These are phyloP conservation scores for Nematodospora valgi DNA, from an alignment of 805 yeast genomes.

Conservation along the genomic window DNA sequence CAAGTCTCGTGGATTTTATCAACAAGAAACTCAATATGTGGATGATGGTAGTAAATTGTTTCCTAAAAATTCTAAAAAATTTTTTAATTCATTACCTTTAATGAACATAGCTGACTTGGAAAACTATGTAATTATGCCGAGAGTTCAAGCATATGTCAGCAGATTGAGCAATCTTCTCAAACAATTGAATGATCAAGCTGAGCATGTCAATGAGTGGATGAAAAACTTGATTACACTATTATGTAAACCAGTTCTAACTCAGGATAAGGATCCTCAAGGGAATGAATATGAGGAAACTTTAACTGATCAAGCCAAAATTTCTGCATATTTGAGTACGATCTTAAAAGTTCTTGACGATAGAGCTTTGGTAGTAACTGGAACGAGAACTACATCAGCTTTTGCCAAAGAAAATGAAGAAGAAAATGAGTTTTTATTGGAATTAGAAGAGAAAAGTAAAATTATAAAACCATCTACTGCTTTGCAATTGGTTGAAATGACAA, in stretches of 20 bases:
- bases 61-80: slow-evolving; percentile 32
- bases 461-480: slow-evolving; percentile 29
- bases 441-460: slow-evolving; percentile 18
- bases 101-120: slow-evolving; percentile 16
- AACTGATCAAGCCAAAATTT: slow-evolving; percentile 69
- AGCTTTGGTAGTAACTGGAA: slow-evolving; percentile 36
- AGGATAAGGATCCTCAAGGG: slow-evolving; percentile 56
- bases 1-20: slow-evolving; percentile 16
- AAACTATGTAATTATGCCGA: slow-evolving; percentile 17
- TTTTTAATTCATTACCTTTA: slow-evolving; percentile 28
- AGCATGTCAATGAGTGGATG: slow-evolving; percentile 51
- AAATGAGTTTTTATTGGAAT: slow-evolving; percentile 18
- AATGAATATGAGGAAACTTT: slow-evolving; percentile 77
- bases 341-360: slow-evolving; percentile 37
- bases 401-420: slow-evolving; percentile 16
- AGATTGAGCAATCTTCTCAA: slow-evolving; percentile 16
- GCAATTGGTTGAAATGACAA: slow-evolving; percentile 29
- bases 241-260: slow-evolving; percentile 44
- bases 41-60: slow-evolving; percentile 30
- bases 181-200: slow-evolving; percentile 51
- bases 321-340: slow-evolving; percentile 53
- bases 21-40: slow-evolving; percentile 8
- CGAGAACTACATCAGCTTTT: slow-evolving; percentile 17
- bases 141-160: slow-evolving; percentile 16
- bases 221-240: slow-evolving; percentile 40